Conservation (phyloP, 2,329 filamentous ascomycete genomes). For the Chaetomiaceae sp. region DNA sequence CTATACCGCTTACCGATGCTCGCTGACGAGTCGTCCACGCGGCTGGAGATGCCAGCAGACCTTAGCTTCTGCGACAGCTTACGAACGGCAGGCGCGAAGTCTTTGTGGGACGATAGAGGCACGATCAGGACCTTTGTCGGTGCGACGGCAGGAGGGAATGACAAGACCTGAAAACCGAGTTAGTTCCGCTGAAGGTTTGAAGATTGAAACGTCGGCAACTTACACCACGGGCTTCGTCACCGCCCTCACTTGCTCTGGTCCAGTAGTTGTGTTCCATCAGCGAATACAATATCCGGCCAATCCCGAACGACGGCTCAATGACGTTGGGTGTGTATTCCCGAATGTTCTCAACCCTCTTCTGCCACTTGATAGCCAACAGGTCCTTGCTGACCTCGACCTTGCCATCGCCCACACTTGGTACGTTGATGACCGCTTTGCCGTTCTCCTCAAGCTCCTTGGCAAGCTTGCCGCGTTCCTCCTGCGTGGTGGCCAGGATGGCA, state of each 20-base stretch:
- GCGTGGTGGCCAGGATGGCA: slow-evolving; percentile 68
- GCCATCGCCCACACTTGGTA: slow-evolving; percentile 61
- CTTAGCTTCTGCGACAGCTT: slow-evolving; percentile 73
- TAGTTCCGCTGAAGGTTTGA: slow-evolving; percentile 37
- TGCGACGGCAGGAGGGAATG: slow-evolving; percentile 63
- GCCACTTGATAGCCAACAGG: slow-evolving; percentile 77
- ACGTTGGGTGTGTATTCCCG: slow-evolving; percentile 94
- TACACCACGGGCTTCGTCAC: slow-evolving; percentile 82
- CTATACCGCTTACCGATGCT: slow-evolving; percentile 93
- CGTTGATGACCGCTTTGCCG: slow-evolving; percentile 73
- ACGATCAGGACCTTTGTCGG: slow-evolving; percentile 93
- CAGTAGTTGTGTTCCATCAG: slow-evolving; percentile 95
- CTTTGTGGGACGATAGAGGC: slow-evolving; percentile 74
- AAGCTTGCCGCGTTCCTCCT: slow-evolving; percentile 77
- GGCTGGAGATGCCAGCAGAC: slow-evolving; percentile 71
- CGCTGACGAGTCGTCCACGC: slow-evolving; percentile 84
- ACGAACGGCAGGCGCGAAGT: slow-evolving; percentile 74
- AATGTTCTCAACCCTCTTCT: slow-evolving; percentile 74
- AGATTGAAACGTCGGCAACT: slow-evolving; percentile 38
- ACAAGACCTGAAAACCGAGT: slow-evolving; percentile 45
- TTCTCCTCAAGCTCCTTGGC: slow-evolving; percentile 67
- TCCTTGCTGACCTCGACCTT: slow-evolving; percentile 78
- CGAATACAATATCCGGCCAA: slow-evolving; percentile 88
- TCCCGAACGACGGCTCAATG: slow-evolving; percentile 96
- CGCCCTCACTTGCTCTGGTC: slow-evolving; percentile 66